Percentiles rank a stretch among this genome's conserved stretches.
These are phyloP conservation scores for Pholiota adiposa DNA, from an alignment of 1,284 basidiomycete genomes.

Conservation along the genomic window DNA sequence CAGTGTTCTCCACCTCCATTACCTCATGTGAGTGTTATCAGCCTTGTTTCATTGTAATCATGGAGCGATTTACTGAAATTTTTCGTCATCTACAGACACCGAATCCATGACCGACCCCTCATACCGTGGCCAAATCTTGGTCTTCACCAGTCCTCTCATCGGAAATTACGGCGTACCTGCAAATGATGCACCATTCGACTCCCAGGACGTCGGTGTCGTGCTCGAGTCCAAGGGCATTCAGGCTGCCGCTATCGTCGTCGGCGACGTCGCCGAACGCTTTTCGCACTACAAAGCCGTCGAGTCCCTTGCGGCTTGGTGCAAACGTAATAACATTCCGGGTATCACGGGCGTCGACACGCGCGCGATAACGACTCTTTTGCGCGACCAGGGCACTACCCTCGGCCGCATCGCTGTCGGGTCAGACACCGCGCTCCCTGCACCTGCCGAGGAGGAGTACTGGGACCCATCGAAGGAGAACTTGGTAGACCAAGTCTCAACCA, in stretches of 20 bases:
- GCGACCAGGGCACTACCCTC: slow-evolving; percentile 97
- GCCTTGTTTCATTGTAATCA: background rate
- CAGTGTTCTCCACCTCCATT: slow-evolving; percentile 98
- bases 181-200: slow-evolving; percentile 78
- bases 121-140: slow-evolving; percentile 96
- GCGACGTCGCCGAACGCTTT: slow-evolving; percentile 93
- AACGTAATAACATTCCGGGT: slow-evolving; percentile 88
- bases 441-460: slow-evolving; percentile 79
- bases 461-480: slow-evolving; percentile 94
- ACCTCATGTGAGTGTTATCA: slow-evolving; percentile 79
- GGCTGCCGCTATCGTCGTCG: slow-evolving; percentile 92
- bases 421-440: slow-evolving; percentile 68
- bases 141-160: slow-evolving; percentile 98
- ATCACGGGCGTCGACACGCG: slow-evolving; percentile 98
- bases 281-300: slow-evolving; percentile 96
- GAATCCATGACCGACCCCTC: slow-evolving; percentile 99
- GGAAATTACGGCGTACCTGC: slow-evolving; percentile 97
- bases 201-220: slow-evolving; percentile 86
- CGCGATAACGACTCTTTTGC: slow-evolving; percentile 91
- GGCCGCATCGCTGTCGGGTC: slow-evolving; percentile 88
- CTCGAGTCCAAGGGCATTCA: slow-evolving; percentile 92
- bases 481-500: slow-evolving; percentile 92
- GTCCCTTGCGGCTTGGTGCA: slow-evolving; percentile 93
- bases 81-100: slow-evolving; percentile 66
- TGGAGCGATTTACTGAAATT: background rate